phyloP scores from a whole-genome alignment of 495 filamentous ascomycete genomes.

The Usnea hakonensis region DNA sequence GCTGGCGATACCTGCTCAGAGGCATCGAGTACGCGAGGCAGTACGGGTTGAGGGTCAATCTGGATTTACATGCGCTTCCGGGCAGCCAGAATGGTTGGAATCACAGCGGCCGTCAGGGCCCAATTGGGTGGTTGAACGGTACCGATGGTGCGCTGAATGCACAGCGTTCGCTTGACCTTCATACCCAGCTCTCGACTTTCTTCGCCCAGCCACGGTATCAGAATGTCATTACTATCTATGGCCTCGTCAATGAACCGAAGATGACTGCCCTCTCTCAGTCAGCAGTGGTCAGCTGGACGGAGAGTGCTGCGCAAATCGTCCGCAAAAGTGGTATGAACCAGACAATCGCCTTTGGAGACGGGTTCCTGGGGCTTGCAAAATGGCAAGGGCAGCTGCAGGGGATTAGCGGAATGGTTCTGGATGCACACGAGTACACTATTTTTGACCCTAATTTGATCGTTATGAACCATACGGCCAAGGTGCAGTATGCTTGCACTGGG shows the following conservation, averaged over 20 bases:
- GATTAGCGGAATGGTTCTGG: constrained; percentile 56
- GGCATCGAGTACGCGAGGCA: constrained; percentile 91
- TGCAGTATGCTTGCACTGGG: constrained; percentile 74
- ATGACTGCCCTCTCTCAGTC: constrained; percentile 57
- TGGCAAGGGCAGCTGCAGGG: constrained; percentile 65
- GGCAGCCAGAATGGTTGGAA: constrained; percentile 91
- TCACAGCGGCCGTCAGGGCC: constrained; percentile 68
- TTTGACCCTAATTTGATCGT: constrained; percentile 73
- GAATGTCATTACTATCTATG: constrained; percentile 77
- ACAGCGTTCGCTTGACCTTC: constrained; percentile 71
- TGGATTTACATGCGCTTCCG: constrained; percentile 81
- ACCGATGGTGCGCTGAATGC: constrained; percentile 54
- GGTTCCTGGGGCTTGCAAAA: constrained; percentile 70
- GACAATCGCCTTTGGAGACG: constrained; percentile 70
- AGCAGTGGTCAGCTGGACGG: constrained; percentile 64
- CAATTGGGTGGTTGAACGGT: constrained; percentile 74
- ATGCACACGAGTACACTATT: constrained; percentile 91
- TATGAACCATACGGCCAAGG: constrained; percentile 63
- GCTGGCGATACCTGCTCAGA: constrained; percentile 91
- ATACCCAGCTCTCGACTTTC: constrained; percentile 71
- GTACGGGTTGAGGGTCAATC: constrained; percentile 86
- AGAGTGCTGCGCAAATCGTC: constrained; percentile 53
- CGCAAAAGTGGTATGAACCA: constrained; percentile 61
- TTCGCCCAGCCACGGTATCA: constrained; percentile 80
- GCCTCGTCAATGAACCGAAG: constrained; percentile 76